A percentile compares a stretch with the other conserved stretches of the same genome.
Evolutionary conservation across 176 grass and related monocot species (phyloP).

Genomic region (Poa pratensis): DNA sequence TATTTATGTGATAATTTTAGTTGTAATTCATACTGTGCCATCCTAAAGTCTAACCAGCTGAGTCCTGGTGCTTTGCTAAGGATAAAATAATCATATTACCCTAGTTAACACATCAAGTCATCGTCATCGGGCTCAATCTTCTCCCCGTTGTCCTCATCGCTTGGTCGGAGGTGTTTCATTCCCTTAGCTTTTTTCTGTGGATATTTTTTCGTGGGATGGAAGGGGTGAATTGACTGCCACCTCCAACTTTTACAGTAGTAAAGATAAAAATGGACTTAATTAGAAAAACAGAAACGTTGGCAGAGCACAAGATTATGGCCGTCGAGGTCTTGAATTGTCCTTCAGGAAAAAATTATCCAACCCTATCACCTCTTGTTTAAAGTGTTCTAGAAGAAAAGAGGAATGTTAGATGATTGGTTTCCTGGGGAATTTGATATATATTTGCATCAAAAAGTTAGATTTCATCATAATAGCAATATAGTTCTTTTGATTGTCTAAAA

Average conservation of each 20-base stretch:
- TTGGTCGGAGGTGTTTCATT: background rate
- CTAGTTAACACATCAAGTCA: background rate
- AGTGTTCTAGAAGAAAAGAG: background rate
- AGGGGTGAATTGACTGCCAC: background rate
- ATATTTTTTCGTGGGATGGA: background rate
- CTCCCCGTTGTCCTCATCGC: background rate
- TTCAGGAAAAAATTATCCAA: background rate
- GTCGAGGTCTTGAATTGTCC: background rate
- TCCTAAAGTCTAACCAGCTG: background rate
- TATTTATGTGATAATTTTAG: background rate
- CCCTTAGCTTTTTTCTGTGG: background rate
- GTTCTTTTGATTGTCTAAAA: background rate
- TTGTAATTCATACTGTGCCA: background rate
- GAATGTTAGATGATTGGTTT: background rate
- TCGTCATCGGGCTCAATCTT: background rate
- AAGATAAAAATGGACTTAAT: background rate
- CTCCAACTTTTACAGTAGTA: background rate
- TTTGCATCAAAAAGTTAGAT: constrained; percentile 7
- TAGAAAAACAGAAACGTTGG: background rate
- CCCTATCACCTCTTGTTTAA: background rate
- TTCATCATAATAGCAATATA: constrained; percentile 16
- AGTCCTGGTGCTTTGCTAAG: background rate
- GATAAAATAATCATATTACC: background rate
- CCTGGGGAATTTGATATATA: background rate
- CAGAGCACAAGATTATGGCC: background rate